Conservation (phyloP, 2,329 filamentous ascomycete genomes). For the Rugonectria rugulosa region DNA sequence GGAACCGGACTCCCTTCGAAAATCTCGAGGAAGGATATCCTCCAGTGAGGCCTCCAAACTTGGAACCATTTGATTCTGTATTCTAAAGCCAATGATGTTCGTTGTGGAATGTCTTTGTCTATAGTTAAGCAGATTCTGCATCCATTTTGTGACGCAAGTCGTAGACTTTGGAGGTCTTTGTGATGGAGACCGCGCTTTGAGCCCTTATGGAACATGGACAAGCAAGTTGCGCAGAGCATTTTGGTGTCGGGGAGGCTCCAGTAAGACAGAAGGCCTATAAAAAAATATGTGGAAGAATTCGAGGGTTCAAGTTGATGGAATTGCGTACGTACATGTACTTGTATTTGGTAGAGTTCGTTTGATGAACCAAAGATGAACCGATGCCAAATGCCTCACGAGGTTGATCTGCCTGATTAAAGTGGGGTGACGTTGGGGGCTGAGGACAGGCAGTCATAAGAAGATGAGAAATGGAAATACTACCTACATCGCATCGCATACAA, state of each 20-base stretch:
- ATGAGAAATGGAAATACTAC: no score
- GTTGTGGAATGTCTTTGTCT: not conserved
- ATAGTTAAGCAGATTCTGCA: slow-evolving; percentile 4
- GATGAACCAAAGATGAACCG: no score
- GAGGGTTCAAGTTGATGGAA: not conserved
- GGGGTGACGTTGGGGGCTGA: not conserved
- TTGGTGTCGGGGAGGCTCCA: not conserved
- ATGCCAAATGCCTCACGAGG: not conserved
- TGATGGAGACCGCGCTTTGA: not conserved
- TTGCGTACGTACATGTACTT: no score
- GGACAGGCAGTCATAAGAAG: no score
- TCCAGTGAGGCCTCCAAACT: not conserved
- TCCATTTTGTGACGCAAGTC: not conserved
- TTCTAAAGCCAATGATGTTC: not conserved
- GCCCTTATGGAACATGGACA: slow-evolving; percentile 9
- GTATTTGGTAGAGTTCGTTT: not conserved
- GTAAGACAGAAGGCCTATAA: not conserved
- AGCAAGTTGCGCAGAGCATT: slow-evolving; percentile 12
- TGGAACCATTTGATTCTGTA: not conserved
- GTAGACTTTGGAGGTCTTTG: not conserved
- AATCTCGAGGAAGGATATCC: not conserved
- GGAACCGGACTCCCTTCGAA: not conserved
- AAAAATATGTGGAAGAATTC: not conserved
- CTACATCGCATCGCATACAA: no score
- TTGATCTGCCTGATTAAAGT: not conserved